Conservation (phyloP, 202 grass and related monocot genomes). For the Panicum hallii region DNA sequence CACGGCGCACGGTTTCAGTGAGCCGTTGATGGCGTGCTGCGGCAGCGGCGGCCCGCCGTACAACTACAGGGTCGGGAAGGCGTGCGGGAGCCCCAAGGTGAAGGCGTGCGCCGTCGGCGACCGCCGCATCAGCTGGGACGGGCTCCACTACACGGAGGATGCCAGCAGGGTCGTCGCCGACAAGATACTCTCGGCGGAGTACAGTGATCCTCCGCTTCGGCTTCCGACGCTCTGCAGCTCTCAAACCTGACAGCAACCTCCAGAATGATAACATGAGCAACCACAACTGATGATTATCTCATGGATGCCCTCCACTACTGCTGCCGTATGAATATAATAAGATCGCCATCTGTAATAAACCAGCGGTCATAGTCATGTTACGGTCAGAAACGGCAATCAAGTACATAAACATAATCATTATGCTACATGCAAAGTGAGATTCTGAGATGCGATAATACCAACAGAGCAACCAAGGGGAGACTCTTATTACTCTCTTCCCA, state of each 20-base stretch:
- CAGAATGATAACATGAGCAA: too few species aligned
- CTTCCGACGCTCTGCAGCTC: conserved; percentile 21
- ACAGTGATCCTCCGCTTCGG: conserved; percentile 37
- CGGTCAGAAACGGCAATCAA: not conserved
- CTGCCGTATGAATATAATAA: not conserved
- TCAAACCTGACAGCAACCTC: not conserved
- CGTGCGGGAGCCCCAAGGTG: conserved; percentile 28
- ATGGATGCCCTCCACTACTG: not conserved
- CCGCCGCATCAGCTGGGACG: conserved; percentile 50
- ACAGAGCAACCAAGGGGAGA: not conserved
- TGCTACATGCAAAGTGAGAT: not conserved
- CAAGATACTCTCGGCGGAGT: conserved; percentile 49
- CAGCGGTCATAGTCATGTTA: not conserved
- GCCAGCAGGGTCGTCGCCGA: conserved; percentile 54
- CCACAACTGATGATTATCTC: not conserved
- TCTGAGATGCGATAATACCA: not conserved
- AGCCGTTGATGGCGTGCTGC: conserved; percentile 57
- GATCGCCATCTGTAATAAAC: not conserved
- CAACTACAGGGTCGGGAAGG: conserved; percentile 49
- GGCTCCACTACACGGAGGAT: conserved; percentile 55
- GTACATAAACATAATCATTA: not conserved
- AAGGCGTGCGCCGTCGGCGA: conserved; percentile 53
- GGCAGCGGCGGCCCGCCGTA: conserved; percentile 55
- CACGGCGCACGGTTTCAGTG: conserved; percentile 50
- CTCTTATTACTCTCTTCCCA: conserved; percentile 25